Conservation (phyloP, 2,329 filamentous ascomycete species). For the Fusarium mundagurra region DNA sequence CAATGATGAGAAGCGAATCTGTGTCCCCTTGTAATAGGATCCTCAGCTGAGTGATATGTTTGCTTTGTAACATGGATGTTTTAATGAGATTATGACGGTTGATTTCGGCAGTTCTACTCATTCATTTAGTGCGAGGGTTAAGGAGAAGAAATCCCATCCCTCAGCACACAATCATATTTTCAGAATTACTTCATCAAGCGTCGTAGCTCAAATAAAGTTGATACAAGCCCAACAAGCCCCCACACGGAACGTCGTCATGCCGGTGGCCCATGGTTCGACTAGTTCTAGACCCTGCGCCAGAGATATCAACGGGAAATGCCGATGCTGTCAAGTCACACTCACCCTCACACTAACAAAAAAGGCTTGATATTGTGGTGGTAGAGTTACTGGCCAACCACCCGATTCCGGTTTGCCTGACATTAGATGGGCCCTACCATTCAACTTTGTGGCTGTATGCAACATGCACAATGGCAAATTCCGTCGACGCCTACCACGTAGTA, state of each 20-base stretch:
- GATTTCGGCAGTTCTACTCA: neutral
- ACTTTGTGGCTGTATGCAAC: constrained; percentile 7
- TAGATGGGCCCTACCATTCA: neutral
- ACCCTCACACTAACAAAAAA: neutral
- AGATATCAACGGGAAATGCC: constrained; percentile 24
- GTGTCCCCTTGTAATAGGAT: constrained; percentile 6
- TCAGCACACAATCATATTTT: neutral
- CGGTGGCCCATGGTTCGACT: constrained; percentile 2
- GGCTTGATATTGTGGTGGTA: constrained; percentile 26
- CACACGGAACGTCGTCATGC: constrained; percentile 23
- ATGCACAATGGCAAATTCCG: constrained; percentile 21
- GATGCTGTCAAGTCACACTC: constrained; percentile 13
- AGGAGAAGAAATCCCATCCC: neutral
- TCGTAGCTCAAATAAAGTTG: constrained; percentile 2
- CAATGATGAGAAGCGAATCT: constrained; percentile 11
- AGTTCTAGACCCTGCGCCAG: constrained; percentile 8
- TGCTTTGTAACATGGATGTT: neutral
- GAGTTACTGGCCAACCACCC: constrained; percentile 21
- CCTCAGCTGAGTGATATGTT: constrained; percentile 18
- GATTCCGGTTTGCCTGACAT: constrained; percentile 5
- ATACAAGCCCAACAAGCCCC: neutral
- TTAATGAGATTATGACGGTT: neutral
- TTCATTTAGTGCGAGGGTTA: neutral
- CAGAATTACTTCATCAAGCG: neutral
- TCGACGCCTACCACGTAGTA: constrained; percentile 17